phyloP scores from a whole-genome alignment of 1,284 basidiomycete species.

The Rhodotorula sp. region DNA sequence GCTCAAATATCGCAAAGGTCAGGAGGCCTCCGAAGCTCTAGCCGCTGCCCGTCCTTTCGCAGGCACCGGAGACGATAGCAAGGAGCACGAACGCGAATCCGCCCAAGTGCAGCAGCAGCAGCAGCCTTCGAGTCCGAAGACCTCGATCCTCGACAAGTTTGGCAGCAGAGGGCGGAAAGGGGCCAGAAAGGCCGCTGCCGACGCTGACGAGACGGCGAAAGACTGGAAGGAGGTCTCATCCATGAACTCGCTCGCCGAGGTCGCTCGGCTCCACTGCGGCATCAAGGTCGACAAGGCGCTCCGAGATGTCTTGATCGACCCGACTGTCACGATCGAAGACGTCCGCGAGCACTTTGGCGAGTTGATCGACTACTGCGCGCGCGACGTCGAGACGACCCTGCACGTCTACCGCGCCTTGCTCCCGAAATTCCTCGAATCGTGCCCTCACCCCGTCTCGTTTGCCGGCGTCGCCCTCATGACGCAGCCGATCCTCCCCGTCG shows the following conservation, averaged over 20 bases:
- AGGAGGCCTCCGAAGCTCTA: background rate
- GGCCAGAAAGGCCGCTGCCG: background rate
- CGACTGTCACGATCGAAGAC: constrained; percentile 61
- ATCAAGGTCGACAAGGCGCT: constrained; percentile 76
- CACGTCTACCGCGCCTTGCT: constrained; percentile 75
- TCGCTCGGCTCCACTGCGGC: constrained; percentile 84
- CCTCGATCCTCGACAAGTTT: constrained; percentile 8
- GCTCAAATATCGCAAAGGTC: constrained; percentile 65
- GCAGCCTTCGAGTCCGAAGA: background rate
- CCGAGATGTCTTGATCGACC: constrained; percentile 68
- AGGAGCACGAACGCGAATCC: constrained; percentile 4
- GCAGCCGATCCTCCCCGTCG: constrained; percentile 84
- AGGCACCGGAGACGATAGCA: constrained; percentile 50
- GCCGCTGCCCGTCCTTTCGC: constrained; percentile 41
- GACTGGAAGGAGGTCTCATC: constrained; percentile 93
- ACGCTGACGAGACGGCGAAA: background rate
- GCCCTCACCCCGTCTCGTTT: constrained; percentile 90
- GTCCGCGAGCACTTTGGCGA: constrained; percentile 68
- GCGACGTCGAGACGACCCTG: constrained; percentile 81
- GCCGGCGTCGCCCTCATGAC: constrained; percentile 91
- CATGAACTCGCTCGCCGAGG: constrained; percentile 86
- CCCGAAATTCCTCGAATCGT: constrained; percentile 78
- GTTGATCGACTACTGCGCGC: constrained; percentile 84
- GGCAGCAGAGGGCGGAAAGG: background rate
- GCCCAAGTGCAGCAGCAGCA: constrained; percentile 25